A percentile compares a stretch with the other conserved stretches of the same genome.
These are phyloP conservation scores for Echinosophora koreensis DNA, from an alignment of 306 rosid genomes.

Conservation along the genomic window DNA sequence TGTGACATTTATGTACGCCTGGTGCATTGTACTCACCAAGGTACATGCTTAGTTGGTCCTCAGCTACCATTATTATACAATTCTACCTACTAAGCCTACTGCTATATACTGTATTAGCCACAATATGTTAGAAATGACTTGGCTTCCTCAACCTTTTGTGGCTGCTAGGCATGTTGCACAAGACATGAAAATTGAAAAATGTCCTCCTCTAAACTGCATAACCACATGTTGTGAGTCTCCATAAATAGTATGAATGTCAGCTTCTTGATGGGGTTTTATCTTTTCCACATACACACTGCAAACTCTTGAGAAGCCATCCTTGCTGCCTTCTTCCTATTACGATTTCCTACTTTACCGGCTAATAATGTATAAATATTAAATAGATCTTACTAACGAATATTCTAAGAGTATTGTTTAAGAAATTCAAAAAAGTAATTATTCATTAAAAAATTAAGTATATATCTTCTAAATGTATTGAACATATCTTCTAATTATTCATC, in stretches of 20 bases:
- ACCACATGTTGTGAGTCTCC: conserved; percentile 43
- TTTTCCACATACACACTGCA: neutral
- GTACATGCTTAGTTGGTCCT: conserved; percentile 37
- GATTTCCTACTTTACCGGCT: neutral
- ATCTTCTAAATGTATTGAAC: no score
- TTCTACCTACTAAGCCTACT: conserved; percentile 18
- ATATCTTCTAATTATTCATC: no score
- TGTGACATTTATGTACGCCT: conserved; percentile 50
- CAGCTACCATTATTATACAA: conserved; percentile 35
- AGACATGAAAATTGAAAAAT: conserved; percentile 16
- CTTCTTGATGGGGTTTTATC: neutral
- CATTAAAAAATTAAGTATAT: no score
- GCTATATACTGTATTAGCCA: neutral
- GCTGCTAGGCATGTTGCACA: conserved; percentile 30
- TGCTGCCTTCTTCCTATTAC: neutral
- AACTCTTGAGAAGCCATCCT: neutral
- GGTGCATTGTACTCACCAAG: conserved; percentile 37
- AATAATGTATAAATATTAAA: neutral
- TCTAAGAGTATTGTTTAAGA: no score
- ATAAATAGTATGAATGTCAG: conserved; percentile 19
- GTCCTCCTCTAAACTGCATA: neutral
- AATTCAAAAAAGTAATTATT: no score
- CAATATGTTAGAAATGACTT: neutral
- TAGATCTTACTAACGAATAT: no score
- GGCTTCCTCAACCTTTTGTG: neutral